These are phyloP conservation scores for sunflower (Helianthus annuus) DNA, from an alignment of 129 eudicot genomes.

Conservation along the genomic window DNA sequence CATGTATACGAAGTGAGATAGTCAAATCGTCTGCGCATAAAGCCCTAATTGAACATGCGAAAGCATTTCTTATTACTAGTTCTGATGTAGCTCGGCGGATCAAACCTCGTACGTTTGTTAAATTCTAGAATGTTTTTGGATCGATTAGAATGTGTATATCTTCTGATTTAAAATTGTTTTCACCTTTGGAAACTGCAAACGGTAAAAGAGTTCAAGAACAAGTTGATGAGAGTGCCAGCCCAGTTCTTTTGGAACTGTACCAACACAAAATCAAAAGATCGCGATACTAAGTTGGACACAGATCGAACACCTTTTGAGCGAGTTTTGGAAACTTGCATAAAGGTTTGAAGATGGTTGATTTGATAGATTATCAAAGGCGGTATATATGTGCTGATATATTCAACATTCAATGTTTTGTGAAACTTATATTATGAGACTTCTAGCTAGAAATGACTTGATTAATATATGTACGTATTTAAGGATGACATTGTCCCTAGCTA, in stretches of 20 bases:
- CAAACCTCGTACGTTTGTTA: not conserved
- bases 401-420: too few species aligned
- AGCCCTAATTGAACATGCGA: not conserved
- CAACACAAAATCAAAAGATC: not conserved
- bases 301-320: not conserved
- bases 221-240: not conserved
- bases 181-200: not conserved
- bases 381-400: too few species aligned
- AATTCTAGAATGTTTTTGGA: not conserved
- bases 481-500: not conserved
- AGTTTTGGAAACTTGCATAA: too few species aligned
- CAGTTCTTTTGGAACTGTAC: not conserved
- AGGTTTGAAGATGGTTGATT: too few species aligned
- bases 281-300: not conserved
- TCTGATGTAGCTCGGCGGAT: not conserved
- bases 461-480: not conserved
- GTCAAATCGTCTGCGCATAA: not conserved
- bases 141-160: not conserved
- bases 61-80: not conserved
- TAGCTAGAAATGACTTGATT: too few species aligned
- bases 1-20: not conserved
- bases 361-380: too few species aligned
- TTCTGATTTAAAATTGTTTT: not conserved
- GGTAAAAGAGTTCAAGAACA: not conserved
- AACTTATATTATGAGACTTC: too few species aligned